Evolutionary conservation across 805 yeast species (phyloP).

Genomic region (Ogataea zsoltii): DNA sequence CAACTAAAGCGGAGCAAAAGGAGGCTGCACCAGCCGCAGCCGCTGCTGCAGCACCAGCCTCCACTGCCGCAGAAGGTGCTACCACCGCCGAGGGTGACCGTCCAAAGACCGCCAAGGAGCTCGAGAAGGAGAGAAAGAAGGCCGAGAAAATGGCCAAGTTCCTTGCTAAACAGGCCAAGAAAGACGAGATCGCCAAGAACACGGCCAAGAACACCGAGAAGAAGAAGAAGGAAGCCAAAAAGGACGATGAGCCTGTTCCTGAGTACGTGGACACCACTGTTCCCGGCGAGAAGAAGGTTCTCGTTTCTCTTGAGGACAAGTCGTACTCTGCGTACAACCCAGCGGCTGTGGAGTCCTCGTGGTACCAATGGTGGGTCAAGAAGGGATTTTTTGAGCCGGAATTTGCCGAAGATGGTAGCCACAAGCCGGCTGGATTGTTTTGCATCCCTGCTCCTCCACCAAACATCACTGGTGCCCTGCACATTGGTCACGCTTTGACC

Average conservation of each 20-base stretch:
- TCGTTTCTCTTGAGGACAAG: constrained; percentile 87
- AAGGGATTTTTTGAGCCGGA: constrained; percentile 89
- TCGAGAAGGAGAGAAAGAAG: constrained; percentile 64
- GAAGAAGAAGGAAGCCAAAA: constrained; percentile 68
- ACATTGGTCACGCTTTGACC: constrained; percentile 97
- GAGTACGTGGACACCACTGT: constrained; percentile 81
- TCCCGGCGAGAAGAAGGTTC: constrained; percentile 87
- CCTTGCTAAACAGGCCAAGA: constrained; percentile 78
- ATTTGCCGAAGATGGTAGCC: constrained; percentile 68
- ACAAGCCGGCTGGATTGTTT: constrained; percentile 81
- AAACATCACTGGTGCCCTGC: constrained; percentile 97
- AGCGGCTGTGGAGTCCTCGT: constrained; percentile 87
- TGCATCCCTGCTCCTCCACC: constrained; percentile 99
- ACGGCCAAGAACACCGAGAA: constrained; percentile 43
- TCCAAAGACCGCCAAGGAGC: constrained; percentile 64
- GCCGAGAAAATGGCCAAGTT: constrained; percentile 62
- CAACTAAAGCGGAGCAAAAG: constrained; percentile 17
- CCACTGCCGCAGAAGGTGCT: constrained; percentile 46
- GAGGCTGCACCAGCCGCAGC: constrained; percentile 52
- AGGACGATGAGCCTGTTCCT: constrained; percentile 74
- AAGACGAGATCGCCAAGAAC: constrained; percentile 56
- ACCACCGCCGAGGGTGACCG: constrained; percentile 46
- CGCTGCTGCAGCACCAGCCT: constrained; percentile 40
- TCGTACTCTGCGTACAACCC: constrained; percentile 94
- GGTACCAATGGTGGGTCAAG: constrained; percentile 97